A percentile compares a stretch with the other conserved stretches of the same genome.
These are phyloP conservation scores for Corylus avellana DNA, from an alignment of 306 rosid genomes.

Conservation along the genomic window DNA sequence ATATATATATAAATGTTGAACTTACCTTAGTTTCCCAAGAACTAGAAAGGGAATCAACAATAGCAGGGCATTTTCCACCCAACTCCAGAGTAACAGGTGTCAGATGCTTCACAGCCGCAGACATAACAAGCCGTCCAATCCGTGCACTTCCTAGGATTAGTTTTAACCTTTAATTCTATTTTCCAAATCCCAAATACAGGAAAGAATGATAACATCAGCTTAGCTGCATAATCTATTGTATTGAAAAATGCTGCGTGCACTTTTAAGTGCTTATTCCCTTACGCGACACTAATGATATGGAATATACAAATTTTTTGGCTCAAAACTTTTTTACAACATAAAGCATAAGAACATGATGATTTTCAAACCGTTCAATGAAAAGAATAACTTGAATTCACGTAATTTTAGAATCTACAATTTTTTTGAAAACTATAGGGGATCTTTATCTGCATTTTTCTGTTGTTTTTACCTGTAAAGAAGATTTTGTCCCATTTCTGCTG, in stretches of 20 bases:
- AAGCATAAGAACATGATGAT: too few relatives aligned
- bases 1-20: neutral
- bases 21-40: conserved; percentile 59
- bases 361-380: too few relatives aligned
- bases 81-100: conserved; percentile 75
- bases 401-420: too few relatives aligned
- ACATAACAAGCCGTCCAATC: conserved; percentile 61
- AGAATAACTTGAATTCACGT: too few relatives aligned
- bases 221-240: too few relatives aligned
- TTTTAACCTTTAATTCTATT: neutral
- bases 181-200: neutral
- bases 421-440: too few relatives aligned
- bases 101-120: conserved; percentile 63
- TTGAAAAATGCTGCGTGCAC: too few relatives aligned
- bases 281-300: too few relatives aligned
- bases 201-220: neutral
- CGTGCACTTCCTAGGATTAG: conserved; percentile 50
- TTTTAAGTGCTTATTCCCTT: too few relatives aligned
- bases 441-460: neutral
- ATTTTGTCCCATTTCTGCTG: conserved; percentile 67
- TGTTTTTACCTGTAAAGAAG: conserved; percentile 62
- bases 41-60: conserved; percentile 60
- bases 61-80: conserved; percentile 83
- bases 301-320: too few relatives aligned
- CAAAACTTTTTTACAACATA: too few relatives aligned